Evolutionary conservation across 169 alveolate species (phyloP), one percentile per base, ranked within the genome.

Genomic region (Fabrea salina): DNA sequence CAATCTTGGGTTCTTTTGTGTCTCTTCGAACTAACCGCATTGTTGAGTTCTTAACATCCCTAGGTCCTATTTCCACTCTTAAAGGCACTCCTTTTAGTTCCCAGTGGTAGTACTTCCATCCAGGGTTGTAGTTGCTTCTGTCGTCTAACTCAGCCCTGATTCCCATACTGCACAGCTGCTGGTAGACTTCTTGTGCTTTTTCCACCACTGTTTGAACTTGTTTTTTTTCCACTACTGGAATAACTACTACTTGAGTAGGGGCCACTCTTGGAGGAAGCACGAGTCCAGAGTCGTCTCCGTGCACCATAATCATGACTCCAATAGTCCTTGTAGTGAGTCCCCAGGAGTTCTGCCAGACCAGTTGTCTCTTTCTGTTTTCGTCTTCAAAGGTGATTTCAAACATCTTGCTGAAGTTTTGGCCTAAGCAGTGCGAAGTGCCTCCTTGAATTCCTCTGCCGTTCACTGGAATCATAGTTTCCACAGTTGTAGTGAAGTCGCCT

Each of bases 71-170:
- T 92, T 99, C 99, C 27, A 97, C 79, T 81, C 99, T 94, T 57
- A 98, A 82, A 39, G 99, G 99, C 61, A 99, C 99, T 41, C 99
- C 99, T 86, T 97, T 97, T 74, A 96, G 93, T 89, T 99, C 99
- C 99, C 99, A 98, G 87, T 98, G 97, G 89, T 98, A 98, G 90
- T 85, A 99, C 91, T 99, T 99, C 98, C 98, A 99, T 25, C 99
- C 99, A 41, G 99, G 99, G 6, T 97, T 95, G 86, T 98, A 97
- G 81, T 96, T 94, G n/a, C 87, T 95, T 85, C 99, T 92, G 79
- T 95, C 99, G 88, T 96, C 98, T 35, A 88, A 22, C 39, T 70
- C 79, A 25, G 39, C 70, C 19, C 83, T 59, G 32, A 86, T 93
- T 79, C 93, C 88, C 8, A 89, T 49, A 5, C 83, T 85, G 30